A percentile compares a stretch with the other conserved stretches of the same genome.
These are phyloP conservation scores for Citrullus colocynthis DNA, from an alignment of 306 rosid genomes.

Conservation along the genomic window DNA sequence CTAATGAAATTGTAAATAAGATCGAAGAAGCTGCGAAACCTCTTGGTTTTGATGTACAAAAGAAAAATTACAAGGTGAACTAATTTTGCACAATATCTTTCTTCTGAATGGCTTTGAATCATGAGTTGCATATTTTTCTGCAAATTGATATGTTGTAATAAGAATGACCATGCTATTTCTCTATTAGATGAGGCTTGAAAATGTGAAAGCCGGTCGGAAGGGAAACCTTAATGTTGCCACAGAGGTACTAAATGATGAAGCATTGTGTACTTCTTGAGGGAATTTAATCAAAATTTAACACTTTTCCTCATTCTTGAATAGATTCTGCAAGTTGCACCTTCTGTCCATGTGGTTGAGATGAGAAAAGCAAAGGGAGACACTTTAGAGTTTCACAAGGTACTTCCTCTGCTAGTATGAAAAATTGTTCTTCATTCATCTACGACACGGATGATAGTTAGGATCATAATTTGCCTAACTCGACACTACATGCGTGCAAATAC, in stretches of 20 bases:
- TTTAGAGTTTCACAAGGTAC: constrained; percentile 92
- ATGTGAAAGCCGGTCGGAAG: constrained; percentile 88
- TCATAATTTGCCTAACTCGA: not conserved
- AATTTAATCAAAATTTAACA: not conserved
- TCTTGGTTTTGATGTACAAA: constrained; percentile 92
- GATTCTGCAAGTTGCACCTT: constrained; percentile 98
- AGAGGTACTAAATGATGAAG: constrained; percentile 36
- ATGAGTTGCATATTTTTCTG: not conserved
- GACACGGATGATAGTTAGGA: not conserved
- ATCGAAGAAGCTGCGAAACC: constrained; percentile 98
- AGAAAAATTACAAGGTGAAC: constrained; percentile 88
- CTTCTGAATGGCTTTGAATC: not conserved
- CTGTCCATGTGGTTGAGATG: constrained; percentile 95
- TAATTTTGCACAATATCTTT: not conserved
- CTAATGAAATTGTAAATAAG: constrained; percentile 78
- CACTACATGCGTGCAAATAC: not conserved
- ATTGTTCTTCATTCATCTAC: no score
- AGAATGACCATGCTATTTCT: constrained; percentile 2
- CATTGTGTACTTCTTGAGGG: not conserved
- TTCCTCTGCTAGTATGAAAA: not conserved
- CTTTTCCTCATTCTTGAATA: constrained; percentile 13
- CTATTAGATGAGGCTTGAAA: constrained; percentile 81
- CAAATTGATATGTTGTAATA: not conserved
- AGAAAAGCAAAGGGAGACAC: constrained; percentile 98
- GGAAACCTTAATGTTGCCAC: constrained; percentile 98